Percentiles rank a stretch among this genome's conserved stretches.
Conservation (phyloP, 441 rosid species). For the Hypseocharis bilobata region DNA sequence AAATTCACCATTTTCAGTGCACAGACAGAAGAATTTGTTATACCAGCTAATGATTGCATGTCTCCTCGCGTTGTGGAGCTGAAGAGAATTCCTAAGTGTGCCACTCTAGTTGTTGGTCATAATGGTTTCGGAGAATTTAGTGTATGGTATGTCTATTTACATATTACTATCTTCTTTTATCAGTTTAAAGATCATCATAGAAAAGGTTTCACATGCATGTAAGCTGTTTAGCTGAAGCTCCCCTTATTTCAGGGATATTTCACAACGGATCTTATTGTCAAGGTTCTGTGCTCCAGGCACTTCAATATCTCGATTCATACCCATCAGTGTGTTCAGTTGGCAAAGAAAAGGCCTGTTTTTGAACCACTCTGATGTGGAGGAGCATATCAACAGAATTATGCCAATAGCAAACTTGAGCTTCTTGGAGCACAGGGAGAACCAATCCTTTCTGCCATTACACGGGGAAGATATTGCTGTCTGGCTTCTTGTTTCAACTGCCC, state of each 20-base stretch:
- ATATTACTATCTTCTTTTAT: constrained; percentile 14
- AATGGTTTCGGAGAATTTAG: constrained; percentile 70
- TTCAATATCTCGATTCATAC: constrained; percentile 45
- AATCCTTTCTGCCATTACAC: constrained; percentile 33
- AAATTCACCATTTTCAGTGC: constrained; percentile 43
- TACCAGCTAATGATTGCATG: constrained; percentile 36
- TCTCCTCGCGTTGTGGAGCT: constrained; percentile 56
- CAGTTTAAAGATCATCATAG: background rate
- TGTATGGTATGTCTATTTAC: constrained; percentile 52
- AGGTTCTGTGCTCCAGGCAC: constrained; percentile 48
- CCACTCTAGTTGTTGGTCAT: constrained; percentile 55
- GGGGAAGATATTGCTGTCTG: constrained; percentile 59
- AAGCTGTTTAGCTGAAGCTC: background rate
- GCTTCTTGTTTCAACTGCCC: constrained; percentile 50
- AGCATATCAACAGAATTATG: constrained; percentile 36
- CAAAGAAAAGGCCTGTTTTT: constrained; percentile 30
- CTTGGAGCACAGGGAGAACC: constrained; percentile 30
- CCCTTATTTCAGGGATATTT: constrained; percentile 52
- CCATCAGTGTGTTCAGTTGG: constrained; percentile 53
- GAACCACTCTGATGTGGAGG: constrained; percentile 30
- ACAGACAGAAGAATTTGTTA: constrained; percentile 40
- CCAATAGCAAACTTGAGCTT: constrained; percentile 41
- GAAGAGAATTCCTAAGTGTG: constrained; percentile 58
- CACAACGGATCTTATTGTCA: constrained; percentile 40
- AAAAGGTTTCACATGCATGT: background rate